Evolutionary conservation across 768 basidiomycete genomes (phyloP).

Genomic region (Leccinellum rugosiceps): DNA sequence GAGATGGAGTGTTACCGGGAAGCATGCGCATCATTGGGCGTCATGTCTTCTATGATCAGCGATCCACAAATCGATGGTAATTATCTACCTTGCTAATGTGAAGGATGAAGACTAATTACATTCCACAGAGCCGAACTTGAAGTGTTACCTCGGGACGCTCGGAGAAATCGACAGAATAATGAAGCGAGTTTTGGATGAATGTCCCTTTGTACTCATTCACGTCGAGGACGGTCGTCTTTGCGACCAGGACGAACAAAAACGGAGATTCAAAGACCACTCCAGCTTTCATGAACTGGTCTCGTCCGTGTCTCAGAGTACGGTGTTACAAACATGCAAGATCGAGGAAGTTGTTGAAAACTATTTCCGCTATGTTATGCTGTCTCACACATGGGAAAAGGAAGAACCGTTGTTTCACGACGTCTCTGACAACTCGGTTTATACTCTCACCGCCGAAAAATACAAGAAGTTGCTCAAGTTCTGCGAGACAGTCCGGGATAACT

Average conservation of each 20-base stretch:
- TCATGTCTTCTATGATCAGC: neutral
- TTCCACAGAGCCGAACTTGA: neutral
- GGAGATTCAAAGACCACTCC: constrained; percentile 1
- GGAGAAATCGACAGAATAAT: neutral
- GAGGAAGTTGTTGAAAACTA: neutral
- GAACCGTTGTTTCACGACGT: constrained; percentile 13
- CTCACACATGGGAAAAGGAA: constrained; percentile 10
- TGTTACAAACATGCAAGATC: neutral
- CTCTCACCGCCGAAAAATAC: neutral
- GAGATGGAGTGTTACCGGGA: neutral
- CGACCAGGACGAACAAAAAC: neutral
- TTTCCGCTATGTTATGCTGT: constrained; percentile 18
- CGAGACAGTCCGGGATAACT: constrained; percentile 1
- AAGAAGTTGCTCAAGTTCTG: constrained; percentile 10
- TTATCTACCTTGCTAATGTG: neutral
- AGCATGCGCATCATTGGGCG: neutral
- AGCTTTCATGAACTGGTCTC: constrained; percentile 4
- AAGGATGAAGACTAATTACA: neutral
- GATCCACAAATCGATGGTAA: neutral
- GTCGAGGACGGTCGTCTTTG: constrained; percentile 5
- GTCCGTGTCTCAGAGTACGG: neutral
- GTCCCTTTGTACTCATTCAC: constrained; percentile 12
- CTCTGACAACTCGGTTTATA: neutral
- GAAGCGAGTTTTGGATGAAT: neutral
- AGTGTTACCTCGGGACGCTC: neutral